Base-by-base conservation (phyloP, 257 asterid species). In the Gentiana straminea region DNA sequence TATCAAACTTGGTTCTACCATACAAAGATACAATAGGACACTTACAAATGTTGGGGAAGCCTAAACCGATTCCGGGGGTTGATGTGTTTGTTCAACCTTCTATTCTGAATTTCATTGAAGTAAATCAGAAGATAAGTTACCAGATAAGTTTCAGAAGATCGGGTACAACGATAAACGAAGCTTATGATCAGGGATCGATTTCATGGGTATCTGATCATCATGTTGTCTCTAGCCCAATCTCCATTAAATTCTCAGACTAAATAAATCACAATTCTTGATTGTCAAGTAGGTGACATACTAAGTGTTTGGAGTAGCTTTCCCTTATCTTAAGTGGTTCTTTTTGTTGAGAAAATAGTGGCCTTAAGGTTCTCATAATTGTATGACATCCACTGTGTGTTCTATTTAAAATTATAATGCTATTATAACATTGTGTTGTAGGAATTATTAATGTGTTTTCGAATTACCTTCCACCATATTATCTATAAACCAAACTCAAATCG, bases 21-120 rank as follows among this genome's bases (percentile, higher is more conserved):
- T 9, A 33, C 66, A 67, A 37, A 58, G 53, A 0, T 72, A 67
- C 60, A 51, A 57, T 15, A 67, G 73, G 57, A 72, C 77, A 2
- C 73, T 72, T 12, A 72, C 70, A 11, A 63, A 72, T 10, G 64
- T 72, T 5, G 77, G 73, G 2, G 56, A 72, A 24, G 61, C 67
- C 13, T 48, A 33, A 2, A 0, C 1, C 45, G 3, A 33, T 39
- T 33, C 59, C 57, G 0, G 70, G 70, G 1, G 73, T 67, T 32
- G 58, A 58, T 36, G 55, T 72, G 9, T 4, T 13, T 0, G 70
- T 72, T 2, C 12, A 59, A 12, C 77, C 77, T 15, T 2, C 13
- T 0, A 55, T 15, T 1, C 63, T 72, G 6, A 52, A 3, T 8
- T 72, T 72, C 60, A 52, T 67, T n/a, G 62, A 49, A 36, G 33